phyloP scores from a whole-genome alignment of 306 rosid species.

The Quercus agrifolia region DNA sequence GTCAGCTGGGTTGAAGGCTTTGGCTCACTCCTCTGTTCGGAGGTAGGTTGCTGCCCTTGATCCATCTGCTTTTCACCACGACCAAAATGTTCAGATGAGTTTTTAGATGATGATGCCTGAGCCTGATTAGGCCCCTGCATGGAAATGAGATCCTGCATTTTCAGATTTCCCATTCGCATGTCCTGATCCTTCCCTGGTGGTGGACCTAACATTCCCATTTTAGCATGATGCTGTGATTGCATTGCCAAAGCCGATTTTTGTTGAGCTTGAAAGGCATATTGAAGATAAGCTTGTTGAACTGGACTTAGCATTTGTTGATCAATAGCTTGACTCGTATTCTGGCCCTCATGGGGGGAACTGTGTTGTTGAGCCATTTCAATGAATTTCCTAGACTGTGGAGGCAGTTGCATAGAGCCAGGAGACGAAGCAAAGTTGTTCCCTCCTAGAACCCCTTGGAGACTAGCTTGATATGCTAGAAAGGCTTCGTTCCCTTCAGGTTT shows the following conservation, averaged over 20 bases:
- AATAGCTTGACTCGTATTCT: slow-evolving; percentile 63
- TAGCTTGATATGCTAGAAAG: slow-evolving; percentile 69
- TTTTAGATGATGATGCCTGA: slow-evolving; percentile 61
- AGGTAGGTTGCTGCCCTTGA: slow-evolving; percentile 59
- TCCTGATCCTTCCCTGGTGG: slow-evolving; percentile 78
- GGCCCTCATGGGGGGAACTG: slow-evolving; percentile 65
- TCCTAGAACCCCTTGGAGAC: slow-evolving; percentile 64
- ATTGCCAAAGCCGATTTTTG: slow-evolving; percentile 72
- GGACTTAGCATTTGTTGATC: slow-evolving; percentile 76
- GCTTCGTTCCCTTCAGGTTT: slow-evolving; percentile 89
- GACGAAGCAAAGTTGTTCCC: slow-evolving; percentile 56
- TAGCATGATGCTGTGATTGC: slow-evolving; percentile 80
- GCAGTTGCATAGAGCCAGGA: slow-evolving; percentile 56
- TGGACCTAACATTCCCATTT: slow-evolving; percentile 67
- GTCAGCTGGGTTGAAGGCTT: slow-evolving; percentile 57
- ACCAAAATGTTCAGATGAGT: slow-evolving; percentile 57
- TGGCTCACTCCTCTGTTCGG: slow-evolving; percentile 64
- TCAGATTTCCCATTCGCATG: slow-evolving; percentile 64
- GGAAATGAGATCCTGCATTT: slow-evolving; percentile 75
- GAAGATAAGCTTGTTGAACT: slow-evolving; percentile 77
- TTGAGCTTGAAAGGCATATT: slow-evolving; percentile 78
- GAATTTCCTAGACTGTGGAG: slow-evolving; percentile 79
- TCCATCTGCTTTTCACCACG: slow-evolving; percentile 75
- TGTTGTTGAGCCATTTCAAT: slow-evolving; percentile 69
- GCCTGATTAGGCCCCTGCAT: slow-evolving; percentile 58